Evolutionary conservation across 2,329 filamentous ascomycete genomes (phyloP), one percentile per base, ranked within the genome.

Genomic region (Myriosclerotinia curreyana): DNA sequence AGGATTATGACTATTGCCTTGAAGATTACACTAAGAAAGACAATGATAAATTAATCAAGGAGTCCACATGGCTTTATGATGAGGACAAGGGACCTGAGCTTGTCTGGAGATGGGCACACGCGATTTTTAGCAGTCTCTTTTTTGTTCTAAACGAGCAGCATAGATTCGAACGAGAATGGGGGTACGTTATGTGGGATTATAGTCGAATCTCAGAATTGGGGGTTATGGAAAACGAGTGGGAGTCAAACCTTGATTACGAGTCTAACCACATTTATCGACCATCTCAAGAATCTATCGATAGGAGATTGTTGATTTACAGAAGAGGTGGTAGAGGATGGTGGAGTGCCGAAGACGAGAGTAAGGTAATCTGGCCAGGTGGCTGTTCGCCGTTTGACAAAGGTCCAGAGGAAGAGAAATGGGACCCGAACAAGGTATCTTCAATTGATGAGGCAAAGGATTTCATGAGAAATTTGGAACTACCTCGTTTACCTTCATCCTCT

Each of bases 111-210:
- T 62, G 60, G 50, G 60, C 60, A 15, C 60, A 62, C 22, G 7
- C 44, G 3, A 15, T 6, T 7, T 40, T 7, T 3, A 15, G 12
- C 2, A 28, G 20, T 28, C 7, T 0, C 28, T 2, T 53, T 53
- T 52, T 62, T 44, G 60, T 62, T 34, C 50, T 53, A 44, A 15
- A 12, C n/a, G 36, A 54, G 6, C 6, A 34, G 12, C 48, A 40
- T 38, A 20, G 25, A 40, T 38, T 31, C 22, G 34, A 42, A 20
- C 48, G 60, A 17, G 48, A 54, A 22, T 62, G 60, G 60, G 60
- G 60, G 14, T 62, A 62, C 22, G 60, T 53, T 8, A 54, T 62
- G 60, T 62, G 60, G 60, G 60, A 62, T 54, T 51, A 44, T 17
- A 31, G 14, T n/a, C 34, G 60, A 31, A n/a, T 62, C 20, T 20